A percentile compares a stretch with the other conserved stretches of the same genome.
These are phyloP conservation scores for Aspergillus carlsbadensis DNA, from an alignment of 495 filamentous ascomycete genomes.

Conservation along the genomic window DNA sequence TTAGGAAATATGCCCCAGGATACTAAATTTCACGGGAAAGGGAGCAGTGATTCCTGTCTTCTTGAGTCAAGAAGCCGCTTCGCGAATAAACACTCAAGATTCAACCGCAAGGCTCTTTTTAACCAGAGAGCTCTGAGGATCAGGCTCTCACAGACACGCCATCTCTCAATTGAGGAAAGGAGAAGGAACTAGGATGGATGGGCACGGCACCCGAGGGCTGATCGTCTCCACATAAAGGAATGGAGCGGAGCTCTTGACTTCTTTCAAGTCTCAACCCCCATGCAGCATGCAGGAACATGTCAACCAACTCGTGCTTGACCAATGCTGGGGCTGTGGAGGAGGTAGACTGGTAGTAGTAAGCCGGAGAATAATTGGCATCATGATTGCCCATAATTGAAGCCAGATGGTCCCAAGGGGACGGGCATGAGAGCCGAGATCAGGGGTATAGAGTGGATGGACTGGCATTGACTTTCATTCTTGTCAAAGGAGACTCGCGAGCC, in stretches of 20 bases:
- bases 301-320: constrained; percentile 23
- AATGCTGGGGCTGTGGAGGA: constrained; percentile 11
- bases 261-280: constrained; percentile 1
- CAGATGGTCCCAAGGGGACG: background rate
- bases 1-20: constrained; percentile 12
- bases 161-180: constrained; percentile 19
- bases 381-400: background rate
- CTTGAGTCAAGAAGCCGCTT: background rate
- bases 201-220: constrained; percentile 27
- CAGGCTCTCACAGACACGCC: constrained; percentile 12
- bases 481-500: constrained; percentile 13
- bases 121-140: background rate
- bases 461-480: constrained; percentile 2
- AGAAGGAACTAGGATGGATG: constrained; percentile 13
- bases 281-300: constrained; percentile 17
- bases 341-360: background rate
- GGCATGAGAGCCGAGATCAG: background rate
- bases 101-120: background rate
- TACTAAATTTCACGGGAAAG: constrained; percentile 4
- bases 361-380: constrained; percentile 18
- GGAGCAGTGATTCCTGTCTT: background rate
- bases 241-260: constrained; percentile 21
- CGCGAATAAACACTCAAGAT: constrained; percentile 1
- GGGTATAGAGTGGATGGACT: background rate
- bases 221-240: constrained; percentile 29